Percentiles rank a stretch among this genome's conserved stretches.
Evolutionary conservation across 139 green algal genomes (phyloP).

Genomic region (Chlorella vulgaris): DNA sequence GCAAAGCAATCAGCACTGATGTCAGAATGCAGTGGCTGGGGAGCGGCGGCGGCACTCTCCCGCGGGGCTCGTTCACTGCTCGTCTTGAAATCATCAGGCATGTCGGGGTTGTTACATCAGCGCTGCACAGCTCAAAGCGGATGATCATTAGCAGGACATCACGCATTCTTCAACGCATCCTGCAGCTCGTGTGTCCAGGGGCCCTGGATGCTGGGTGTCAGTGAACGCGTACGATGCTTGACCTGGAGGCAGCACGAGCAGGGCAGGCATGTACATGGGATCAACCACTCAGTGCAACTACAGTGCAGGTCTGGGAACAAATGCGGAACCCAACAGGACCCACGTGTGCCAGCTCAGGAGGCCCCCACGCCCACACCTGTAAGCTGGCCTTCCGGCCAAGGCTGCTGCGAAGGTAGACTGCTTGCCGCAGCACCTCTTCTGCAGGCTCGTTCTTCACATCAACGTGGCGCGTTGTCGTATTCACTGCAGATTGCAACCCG

Average conservation of each 20-base stretch:
- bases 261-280: background rate
- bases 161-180: constrained; percentile 8
- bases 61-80: too few species aligned
- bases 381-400: constrained; percentile 42
- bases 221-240: constrained; percentile 36
- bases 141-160: background rate
- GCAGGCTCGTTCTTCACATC: constrained; percentile 38
- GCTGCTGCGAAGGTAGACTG: constrained; percentile 40
- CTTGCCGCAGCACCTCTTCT: constrained; percentile 50
- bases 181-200: constrained; percentile 32
- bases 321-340: too few species aligned
- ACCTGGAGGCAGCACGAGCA: background rate
- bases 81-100: too few species aligned
- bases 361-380: too few species aligned
- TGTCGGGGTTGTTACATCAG: background rate
- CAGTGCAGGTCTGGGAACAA: too few species aligned
- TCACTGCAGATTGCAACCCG: constrained; percentile 21
- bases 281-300: too few species aligned
- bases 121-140: too few species aligned
- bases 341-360: too few species aligned
- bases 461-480: constrained; percentile 32
- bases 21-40: too few species aligned
- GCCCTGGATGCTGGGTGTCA: constrained; percentile 38
- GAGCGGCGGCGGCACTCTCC: too few species aligned
- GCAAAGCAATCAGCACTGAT: too few species aligned